Percentiles rank a stretch among this genome's conserved stretches.
phyloP scores from a whole-genome alignment of 2,329 filamentous ascomycete genomes.

The Gliomastix tumulicola region DNA sequence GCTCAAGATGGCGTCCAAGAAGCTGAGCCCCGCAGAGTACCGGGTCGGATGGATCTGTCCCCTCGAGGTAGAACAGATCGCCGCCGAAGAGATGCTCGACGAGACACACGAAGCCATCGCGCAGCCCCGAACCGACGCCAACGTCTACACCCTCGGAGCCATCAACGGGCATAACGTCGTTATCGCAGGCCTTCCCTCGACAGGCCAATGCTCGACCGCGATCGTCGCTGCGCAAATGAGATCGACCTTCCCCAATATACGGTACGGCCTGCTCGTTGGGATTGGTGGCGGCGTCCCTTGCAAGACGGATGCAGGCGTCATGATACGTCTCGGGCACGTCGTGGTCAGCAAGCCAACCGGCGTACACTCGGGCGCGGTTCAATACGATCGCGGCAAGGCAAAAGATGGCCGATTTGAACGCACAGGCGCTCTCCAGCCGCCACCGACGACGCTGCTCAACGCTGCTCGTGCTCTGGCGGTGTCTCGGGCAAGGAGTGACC shows the following conservation, averaged over 20 bases:
- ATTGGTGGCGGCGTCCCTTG: constrained; percentile 13
- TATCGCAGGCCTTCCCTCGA: constrained; percentile 18
- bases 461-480: constrained; percentile 8
- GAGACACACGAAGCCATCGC: constrained; percentile 10
- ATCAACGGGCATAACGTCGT: constrained; percentile 22
- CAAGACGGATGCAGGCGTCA: constrained; percentile 8
- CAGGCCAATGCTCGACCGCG: constrained; percentile 20
- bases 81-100: constrained; percentile 16
- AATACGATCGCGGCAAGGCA: constrained; percentile 12
- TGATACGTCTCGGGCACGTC: constrained; percentile 13
- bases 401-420: constrained; percentile 7
- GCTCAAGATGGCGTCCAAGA: too few relatives aligned
- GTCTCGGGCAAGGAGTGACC: background rate
- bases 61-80: constrained; percentile 14
- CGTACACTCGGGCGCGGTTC: constrained; percentile 8
- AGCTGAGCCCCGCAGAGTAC: constrained; percentile 9
- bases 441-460: constrained; percentile 8
- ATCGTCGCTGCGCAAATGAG: constrained; percentile 21
- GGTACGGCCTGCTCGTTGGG: constrained; percentile 12
- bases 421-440: constrained; percentile 7
- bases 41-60: constrained; percentile 19
- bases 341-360: constrained; percentile 11
- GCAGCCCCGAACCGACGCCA: constrained; percentile 3
- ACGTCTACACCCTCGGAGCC: constrained; percentile 17
- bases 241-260: constrained; percentile 19